phyloP scores from a whole-genome alignment of 768 basidiomycete species.

The Coprinopsis cinerea region DNA sequence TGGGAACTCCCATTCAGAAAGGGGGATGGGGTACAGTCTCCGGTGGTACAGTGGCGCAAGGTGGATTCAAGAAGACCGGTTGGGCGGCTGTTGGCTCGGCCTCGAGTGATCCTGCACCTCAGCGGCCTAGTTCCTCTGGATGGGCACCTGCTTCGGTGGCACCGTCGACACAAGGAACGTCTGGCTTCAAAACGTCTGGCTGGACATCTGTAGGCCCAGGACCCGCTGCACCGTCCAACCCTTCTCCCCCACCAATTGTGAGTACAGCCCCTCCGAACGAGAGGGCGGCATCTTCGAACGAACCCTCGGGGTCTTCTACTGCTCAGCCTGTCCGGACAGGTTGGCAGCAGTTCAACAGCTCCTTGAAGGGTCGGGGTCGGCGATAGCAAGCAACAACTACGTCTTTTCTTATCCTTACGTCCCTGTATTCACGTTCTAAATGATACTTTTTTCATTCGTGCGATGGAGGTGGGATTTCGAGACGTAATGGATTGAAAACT shows the following conservation, averaged over 20 bases:
- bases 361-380: slow-evolving; percentile 27
- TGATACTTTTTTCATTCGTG: too few relatives aligned
- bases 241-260: slow-evolving; percentile 12
- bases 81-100: slow-evolving; percentile 43
- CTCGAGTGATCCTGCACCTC: slow-evolving; percentile 13
- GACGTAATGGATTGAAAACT: slow-evolving; percentile 3
- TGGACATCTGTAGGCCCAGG: slow-evolving; percentile 54
- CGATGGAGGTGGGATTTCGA: neutral
- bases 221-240: slow-evolving; percentile 14
- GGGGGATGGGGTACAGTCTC: slow-evolving; percentile 45
- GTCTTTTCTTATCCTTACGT: neutral
- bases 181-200: slow-evolving; percentile 55
- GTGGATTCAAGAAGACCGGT: slow-evolving; percentile 39
- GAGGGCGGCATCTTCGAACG: slow-evolving; percentile 3
- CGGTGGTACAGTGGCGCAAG: slow-evolving; percentile 16
- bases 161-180: too few relatives aligned
- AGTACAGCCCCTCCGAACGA: too few relatives aligned
- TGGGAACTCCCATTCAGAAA: slow-evolving; percentile 30
- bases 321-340: slow-evolving; percentile 35
- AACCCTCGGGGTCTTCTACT: slow-evolving; percentile 11
- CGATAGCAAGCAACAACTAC: slow-evolving; percentile 15
- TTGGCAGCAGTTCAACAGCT: slow-evolving; percentile 52
- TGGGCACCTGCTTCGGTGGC: slow-evolving; percentile 12
- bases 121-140: slow-evolving; percentile 10
- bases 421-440: neutral